Conservation (phyloP, 1,139 yeast genomes). For the Kazachstania sp. region DNA sequence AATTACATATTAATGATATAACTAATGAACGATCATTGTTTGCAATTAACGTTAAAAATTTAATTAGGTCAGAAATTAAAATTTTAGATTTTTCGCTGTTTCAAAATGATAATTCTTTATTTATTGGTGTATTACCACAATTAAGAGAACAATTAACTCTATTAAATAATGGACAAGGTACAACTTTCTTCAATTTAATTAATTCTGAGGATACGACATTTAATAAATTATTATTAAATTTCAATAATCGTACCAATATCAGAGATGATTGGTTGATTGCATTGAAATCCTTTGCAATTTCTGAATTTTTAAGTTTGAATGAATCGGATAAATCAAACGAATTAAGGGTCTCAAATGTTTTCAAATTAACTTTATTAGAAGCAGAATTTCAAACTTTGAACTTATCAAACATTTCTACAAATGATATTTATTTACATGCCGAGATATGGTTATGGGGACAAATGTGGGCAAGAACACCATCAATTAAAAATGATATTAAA, state of each 20-base stretch:
- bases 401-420: conserved; percentile 4
- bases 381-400: conserved; percentile 40
- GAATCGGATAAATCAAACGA: conserved; percentile 26
- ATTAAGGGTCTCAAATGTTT: conserved; percentile 45
- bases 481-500: conserved; percentile 39
- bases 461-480: conserved; percentile 63
- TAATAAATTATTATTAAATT: conserved; percentile 4
- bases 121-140: conserved; percentile 48
- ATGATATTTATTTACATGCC: conserved; percentile 42
- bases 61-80: conserved; percentile 58
- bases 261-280: conserved; percentile 80
- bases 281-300: conserved; percentile 54
- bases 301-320: conserved; percentile 38
- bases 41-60: conserved; percentile 47
- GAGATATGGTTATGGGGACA: conserved; percentile 60
- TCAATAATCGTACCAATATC: background rate
- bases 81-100: conserved; percentile 61
- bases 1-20: conserved; percentile 53
- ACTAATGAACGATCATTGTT: conserved; percentile 60
- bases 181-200: background rate
- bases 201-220: background rate
- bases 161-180: conserved; percentile 1
- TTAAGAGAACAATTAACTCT: conserved; percentile 34
- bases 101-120: conserved; percentile 50
- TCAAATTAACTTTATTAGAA: conserved; percentile 56